Conservation (phyloP, 306 rosid species). For the Acacia melanoxylon region DNA sequence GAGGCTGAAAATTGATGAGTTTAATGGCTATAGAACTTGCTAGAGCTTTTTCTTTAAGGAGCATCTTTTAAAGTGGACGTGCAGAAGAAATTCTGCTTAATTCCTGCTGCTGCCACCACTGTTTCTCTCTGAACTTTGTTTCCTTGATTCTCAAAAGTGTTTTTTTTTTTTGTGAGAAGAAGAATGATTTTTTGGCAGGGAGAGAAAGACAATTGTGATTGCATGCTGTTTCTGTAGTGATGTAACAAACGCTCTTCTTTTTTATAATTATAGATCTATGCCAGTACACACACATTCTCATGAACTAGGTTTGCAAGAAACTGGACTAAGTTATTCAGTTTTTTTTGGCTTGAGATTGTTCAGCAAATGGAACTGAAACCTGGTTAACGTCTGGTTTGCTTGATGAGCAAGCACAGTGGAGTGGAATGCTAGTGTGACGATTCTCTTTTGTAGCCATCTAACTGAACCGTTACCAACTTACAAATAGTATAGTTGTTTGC, state of each 20-base stretch:
- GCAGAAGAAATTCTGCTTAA: background rate
- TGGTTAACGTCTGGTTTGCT: slow-evolving; percentile 27
- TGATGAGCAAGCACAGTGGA: slow-evolving; percentile 10
- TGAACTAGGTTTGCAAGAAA: background rate
- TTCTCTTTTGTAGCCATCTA: background rate
- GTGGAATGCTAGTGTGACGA: background rate
- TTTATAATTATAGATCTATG: slow-evolving; percentile 4
- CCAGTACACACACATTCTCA: background rate
- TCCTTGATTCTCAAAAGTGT: slow-evolving; percentile 10
- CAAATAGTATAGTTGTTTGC: background rate
- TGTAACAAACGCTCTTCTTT: background rate
- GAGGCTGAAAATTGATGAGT: slow-evolving; percentile 4
- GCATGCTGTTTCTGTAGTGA: slow-evolving; percentile 20
- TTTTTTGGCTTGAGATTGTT: slow-evolving; percentile 16
- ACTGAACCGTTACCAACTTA: background rate
- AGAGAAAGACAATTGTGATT: slow-evolving; percentile 1
- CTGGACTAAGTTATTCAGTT: background rate
- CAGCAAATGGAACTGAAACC: slow-evolving; percentile 13
- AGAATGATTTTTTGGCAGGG: background rate
- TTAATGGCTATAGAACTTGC: slow-evolving; percentile 12
- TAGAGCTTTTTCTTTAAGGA: slow-evolving; percentile 13
- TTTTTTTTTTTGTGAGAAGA: background rate
- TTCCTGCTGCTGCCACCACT: slow-evolving; percentile 11
- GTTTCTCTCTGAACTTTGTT: background rate
- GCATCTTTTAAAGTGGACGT: slow-evolving; percentile 12